Evolutionary conservation across 148 eudicot genomes (phyloP).

Genomic region (Rhododendron molle): DNA sequence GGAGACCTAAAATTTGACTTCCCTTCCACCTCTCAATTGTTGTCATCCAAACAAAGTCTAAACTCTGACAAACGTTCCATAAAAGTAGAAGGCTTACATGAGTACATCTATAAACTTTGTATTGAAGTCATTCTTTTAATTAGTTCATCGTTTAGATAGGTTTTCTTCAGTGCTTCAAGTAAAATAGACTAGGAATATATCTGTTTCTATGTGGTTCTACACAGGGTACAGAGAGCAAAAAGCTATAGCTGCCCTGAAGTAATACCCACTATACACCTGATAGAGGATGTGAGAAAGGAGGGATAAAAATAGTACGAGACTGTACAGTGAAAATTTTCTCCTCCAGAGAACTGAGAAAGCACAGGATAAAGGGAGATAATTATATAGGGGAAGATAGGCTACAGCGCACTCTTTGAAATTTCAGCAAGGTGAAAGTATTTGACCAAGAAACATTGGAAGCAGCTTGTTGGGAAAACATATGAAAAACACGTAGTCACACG

Average conservation of each 20-base stretch:
- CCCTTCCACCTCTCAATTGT: neutral
- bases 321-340: neutral
- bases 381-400: neutral
- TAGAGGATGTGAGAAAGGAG: neutral
- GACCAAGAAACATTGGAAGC: neutral
- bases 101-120: neutral
- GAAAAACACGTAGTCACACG: neutral
- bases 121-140: neutral
- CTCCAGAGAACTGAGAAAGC: neutral
- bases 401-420: neutral
- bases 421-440: neutral
- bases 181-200: neutral
- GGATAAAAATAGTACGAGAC: neutral
- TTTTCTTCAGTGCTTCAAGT: neutral
- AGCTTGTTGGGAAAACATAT: neutral
- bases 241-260: neutral
- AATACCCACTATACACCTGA: neutral
- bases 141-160: neutral
- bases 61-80: neutral
- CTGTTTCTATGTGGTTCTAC: neutral
- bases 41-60: neutral
- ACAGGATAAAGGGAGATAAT: neutral
- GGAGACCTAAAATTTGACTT: neutral
- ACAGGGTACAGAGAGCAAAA: neutral
- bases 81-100: neutral